Evolutionary conservation across 2,329 filamentous ascomycete genomes (phyloP).

Genomic region (Fusarium nygamai): DNA sequence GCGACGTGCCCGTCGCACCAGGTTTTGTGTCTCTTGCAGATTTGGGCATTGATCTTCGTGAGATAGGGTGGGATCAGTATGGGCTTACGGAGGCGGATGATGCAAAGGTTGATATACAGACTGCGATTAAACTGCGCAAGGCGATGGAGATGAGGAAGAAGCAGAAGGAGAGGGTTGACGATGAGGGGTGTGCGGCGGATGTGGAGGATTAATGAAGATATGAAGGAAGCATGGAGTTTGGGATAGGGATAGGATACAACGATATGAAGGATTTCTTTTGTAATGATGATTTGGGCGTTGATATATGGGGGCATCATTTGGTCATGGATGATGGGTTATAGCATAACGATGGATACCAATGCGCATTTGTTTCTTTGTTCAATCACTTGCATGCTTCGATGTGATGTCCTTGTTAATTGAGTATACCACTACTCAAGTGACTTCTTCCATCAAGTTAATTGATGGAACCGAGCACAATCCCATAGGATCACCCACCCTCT

Average conservation of each 20-base stretch:
- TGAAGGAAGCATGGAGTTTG: constrained; percentile 17
- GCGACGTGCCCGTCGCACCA: constrained; percentile 14
- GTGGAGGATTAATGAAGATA: constrained; percentile 32
- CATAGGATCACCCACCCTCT: too few species aligned
- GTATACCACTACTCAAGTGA: too few species aligned
- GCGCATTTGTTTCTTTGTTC: neutral
- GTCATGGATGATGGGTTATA: neutral
- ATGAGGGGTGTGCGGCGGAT: constrained; percentile 34
- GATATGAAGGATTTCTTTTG: constrained; percentile 20
- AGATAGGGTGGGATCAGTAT: constrained; percentile 32
- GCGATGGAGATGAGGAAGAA: constrained; percentile 30
- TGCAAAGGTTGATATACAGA: constrained; percentile 37
- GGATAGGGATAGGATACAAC: neutral
- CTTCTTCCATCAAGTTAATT: neutral
- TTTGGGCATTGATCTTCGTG: constrained; percentile 23
- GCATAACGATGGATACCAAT: constrained; percentile 11
- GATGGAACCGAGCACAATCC: neutral
- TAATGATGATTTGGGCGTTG: constrained; percentile 10
- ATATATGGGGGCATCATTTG: neutral
- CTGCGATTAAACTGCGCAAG: constrained; percentile 33
- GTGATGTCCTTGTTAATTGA: neutral
- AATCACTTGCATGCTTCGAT: neutral
- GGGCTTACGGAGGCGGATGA: constrained; percentile 37
- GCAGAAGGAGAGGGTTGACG: constrained; percentile 13
- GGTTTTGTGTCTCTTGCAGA: constrained; percentile 32